phyloP scores from a whole-genome alignment of 2,329 filamentous ascomycete genomes.

The Colletotrichum plurivorum region DNA sequence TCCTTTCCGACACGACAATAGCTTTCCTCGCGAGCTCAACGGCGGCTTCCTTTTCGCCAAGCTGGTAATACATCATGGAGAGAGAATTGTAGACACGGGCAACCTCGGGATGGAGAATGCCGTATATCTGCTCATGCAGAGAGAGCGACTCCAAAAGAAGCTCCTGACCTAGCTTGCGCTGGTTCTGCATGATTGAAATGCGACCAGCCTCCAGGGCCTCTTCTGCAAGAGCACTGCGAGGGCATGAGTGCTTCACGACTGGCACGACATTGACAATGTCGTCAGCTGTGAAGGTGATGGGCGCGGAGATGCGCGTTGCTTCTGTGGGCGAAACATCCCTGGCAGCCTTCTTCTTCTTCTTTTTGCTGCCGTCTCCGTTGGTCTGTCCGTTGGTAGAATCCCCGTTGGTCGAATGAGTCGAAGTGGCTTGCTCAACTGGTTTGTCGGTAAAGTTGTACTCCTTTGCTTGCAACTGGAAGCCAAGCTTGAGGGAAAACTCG shows the following conservation, averaged over 20 bases:
- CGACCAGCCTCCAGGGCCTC: conserved; percentile 96
- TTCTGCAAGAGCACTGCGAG: conserved; percentile 90
- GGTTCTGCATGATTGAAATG: conserved; percentile 94
- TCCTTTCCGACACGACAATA: conserved; percentile 95
- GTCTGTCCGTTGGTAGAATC: conserved; percentile 54
- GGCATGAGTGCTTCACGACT: conserved; percentile 92
- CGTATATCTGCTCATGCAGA: conserved; percentile 98
- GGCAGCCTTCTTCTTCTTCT: conserved; percentile 66
- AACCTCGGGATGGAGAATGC: conserved; percentile 96
- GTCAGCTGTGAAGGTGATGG: conserved; percentile 78
- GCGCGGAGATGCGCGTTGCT: conserved; percentile 41
- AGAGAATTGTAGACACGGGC: conserved; percentile 95
- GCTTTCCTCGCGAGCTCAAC: conserved; percentile 97
- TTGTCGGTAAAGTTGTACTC: conserved; percentile 56
- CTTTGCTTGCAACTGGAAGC: conserved; percentile 87
- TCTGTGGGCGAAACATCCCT: conserved; percentile 68
- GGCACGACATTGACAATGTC: conserved; percentile 96
- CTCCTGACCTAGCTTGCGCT: conserved; percentile 96
- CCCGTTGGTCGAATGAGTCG: conserved; percentile 51
- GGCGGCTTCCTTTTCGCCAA: conserved; percentile 97
- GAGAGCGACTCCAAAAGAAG: conserved; percentile 95
- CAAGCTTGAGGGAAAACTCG: conserved; percentile 90
- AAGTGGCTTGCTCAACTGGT: conserved; percentile 46
- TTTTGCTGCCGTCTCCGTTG: conserved; percentile 70
- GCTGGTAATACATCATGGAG: conserved; percentile 95